Percentiles rank a stretch among this genome's conserved stretches.
Evolutionary conservation across 352 stramenopile genomes (phyloP).

Genomic region (Phytophthora ramorum): DNA sequence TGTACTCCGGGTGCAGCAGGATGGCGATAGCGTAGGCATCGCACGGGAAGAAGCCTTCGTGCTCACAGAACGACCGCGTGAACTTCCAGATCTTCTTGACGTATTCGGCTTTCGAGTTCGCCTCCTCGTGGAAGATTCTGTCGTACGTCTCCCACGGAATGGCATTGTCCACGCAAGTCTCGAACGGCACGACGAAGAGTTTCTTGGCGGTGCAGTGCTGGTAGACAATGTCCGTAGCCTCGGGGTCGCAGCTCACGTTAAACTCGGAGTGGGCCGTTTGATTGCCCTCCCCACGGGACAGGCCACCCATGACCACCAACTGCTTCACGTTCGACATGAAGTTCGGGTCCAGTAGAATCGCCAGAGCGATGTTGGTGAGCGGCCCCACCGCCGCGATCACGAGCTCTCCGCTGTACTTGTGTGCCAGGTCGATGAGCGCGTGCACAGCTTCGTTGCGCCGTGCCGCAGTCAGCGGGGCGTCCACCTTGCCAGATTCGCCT

Average conservation of each 20-base stretch:
- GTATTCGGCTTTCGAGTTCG: slow-evolving; percentile 50
- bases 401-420: slow-evolving; percentile 70
- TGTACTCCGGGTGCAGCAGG: slow-evolving; percentile 60
- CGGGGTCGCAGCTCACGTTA: slow-evolving; percentile 84
- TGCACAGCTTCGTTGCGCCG: slow-evolving; percentile 73
- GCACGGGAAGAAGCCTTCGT: slow-evolving; percentile 68
- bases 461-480: slow-evolving; percentile 33
- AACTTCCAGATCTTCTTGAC: slow-evolving; percentile 71
- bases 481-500: slow-evolving; percentile 52
- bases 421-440: slow-evolving; percentile 62
- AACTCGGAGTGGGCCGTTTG: slow-evolving; percentile 75
- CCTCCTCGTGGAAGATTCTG: slow-evolving; percentile 59
- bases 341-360: slow-evolving; percentile 70
- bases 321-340: slow-evolving; percentile 71
- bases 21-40: slow-evolving; percentile 79
- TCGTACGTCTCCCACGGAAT: slow-evolving; percentile 76
- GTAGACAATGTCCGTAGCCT: slow-evolving; percentile 79
- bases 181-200: slow-evolving; percentile 73
- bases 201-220: slow-evolving; percentile 68
- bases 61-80: slow-evolving; percentile 49
- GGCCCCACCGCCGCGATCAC: slow-evolving; percentile 78
- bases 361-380: slow-evolving; percentile 83
- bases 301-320: slow-evolving; percentile 79
- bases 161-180: slow-evolving; percentile 64
- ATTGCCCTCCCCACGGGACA: slow-evolving; percentile 76